A percentile compares a stretch with the other conserved stretches of the same genome.
These are phyloP conservation scores for Esteya vermicola DNA, from an alignment of 2,329 filamentous ascomycete genomes.

Conservation along the genomic window DNA sequence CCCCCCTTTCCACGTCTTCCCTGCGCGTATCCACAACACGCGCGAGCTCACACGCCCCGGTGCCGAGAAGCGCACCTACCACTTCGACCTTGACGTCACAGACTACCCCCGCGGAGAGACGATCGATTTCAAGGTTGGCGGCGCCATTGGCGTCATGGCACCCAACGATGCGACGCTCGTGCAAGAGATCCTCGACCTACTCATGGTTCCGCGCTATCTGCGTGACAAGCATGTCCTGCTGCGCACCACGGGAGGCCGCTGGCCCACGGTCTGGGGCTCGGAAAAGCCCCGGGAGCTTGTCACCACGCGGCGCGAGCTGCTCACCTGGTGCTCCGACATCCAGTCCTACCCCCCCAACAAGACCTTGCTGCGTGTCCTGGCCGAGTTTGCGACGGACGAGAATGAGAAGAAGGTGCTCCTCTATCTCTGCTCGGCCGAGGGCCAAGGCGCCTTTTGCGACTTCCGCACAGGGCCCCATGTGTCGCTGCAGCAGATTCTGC, in stretches of 20 bases:
- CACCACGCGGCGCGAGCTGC: conserved; percentile 78
- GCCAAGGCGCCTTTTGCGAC: conserved; percentile 86
- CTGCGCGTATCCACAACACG: conserved; percentile 71
- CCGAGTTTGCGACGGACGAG: conserved; percentile 65
- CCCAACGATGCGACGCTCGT: conserved; percentile 68
- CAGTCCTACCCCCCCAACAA: conserved; percentile 90
- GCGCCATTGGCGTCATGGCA: conserved; percentile 84
- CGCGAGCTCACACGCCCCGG: conserved; percentile 78
- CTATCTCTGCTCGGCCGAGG: conserved; percentile 78
- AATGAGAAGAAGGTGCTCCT: conserved; percentile 81
- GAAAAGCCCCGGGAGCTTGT: conserved; percentile 73
- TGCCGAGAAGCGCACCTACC: conserved; percentile 92
- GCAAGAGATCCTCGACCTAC: conserved; percentile 68
- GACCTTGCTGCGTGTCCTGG: conserved; percentile 67
- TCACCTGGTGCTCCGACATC: conserved; percentile 91
- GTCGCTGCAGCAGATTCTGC: conserved; percentile 70
- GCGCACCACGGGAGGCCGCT: conserved; percentile 67
- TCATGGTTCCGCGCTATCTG: conserved; percentile 67
- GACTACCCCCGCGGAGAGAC: conserved; percentile 73
- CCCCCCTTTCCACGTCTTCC: conserved; percentile 81
- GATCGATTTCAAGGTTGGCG: conserved; percentile 90
- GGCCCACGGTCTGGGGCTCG: conserved; percentile 97
- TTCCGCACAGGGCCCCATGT: conserved; percentile 81
- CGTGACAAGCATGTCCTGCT: conserved; percentile 73
- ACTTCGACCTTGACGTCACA: conserved; percentile 93